These are phyloP conservation scores for Phytophthora melonis DNA, from an alignment of 352 stramenopile species.

Conservation along the genomic window DNA sequence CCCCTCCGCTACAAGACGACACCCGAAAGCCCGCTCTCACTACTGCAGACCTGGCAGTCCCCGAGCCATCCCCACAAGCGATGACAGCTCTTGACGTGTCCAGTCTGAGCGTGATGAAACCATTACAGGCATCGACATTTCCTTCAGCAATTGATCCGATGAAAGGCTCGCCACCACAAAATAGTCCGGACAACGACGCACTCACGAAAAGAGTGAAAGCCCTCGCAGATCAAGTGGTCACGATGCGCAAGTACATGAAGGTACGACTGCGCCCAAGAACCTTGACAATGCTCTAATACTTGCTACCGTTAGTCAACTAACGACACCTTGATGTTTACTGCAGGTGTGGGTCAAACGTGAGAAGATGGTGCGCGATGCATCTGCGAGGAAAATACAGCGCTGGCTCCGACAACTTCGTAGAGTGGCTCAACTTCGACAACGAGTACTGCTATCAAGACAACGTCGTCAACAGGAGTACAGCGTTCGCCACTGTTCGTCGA, in stretches of 20 bases:
- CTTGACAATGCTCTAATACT: not conserved
- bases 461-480: slow-evolving; percentile 30
- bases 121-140: slow-evolving; percentile 1
- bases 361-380: slow-evolving; percentile 59
- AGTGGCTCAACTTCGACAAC: slow-evolving; percentile 13
- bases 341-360: slow-evolving; percentile 78
- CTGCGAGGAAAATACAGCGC: slow-evolving; percentile 57
- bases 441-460: slow-evolving; percentile 17
- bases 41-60: slow-evolving; percentile 14
- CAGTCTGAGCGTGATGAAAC: slow-evolving; percentile 23
- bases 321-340: not conserved
- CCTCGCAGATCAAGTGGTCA: slow-evolving; percentile 58
- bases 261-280: slow-evolving; percentile 17
- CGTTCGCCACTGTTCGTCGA: slow-evolving; percentile 39
- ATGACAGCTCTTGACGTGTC: slow-evolving; percentile 16
- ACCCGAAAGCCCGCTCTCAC: slow-evolving; percentile 28
- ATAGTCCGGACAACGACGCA: slow-evolving; percentile 15
- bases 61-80: slow-evolving; percentile 4
- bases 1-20: slow-evolving; percentile 3
- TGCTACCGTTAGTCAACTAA: not conserved
- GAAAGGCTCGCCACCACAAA: slow-evolving; percentile 5
- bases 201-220: slow-evolving; percentile 23
- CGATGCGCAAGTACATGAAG: slow-evolving; percentile 83
- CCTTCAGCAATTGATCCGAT: slow-evolving; percentile 4
- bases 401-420: slow-evolving; percentile 33